phyloP scores from a whole-genome alignment of 768 basidiomycete species.

The Cantharellus anzutake region DNA sequence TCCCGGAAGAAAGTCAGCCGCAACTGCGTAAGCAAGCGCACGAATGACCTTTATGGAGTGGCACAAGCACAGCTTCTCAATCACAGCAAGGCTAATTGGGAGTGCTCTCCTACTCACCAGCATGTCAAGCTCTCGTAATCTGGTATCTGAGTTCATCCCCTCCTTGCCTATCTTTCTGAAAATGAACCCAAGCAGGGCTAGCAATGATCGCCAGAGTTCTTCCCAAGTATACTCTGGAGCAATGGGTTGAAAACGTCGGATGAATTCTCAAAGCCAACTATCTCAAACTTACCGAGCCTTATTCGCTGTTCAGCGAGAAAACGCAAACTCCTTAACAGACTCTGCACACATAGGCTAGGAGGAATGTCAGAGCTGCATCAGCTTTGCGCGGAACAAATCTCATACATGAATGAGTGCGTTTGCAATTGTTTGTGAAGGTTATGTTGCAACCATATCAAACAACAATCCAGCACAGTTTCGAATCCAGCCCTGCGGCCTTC shows the following conservation, averaged over 20 bases:
- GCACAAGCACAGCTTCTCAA: not conserved
- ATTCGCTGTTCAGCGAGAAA: conserved; percentile 32
- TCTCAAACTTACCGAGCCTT: conserved; percentile 30
- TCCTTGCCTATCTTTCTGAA: conserved; percentile 21
- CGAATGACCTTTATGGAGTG: conserved; percentile 24
- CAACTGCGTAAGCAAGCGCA: conserved; percentile 34
- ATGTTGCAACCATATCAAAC: conserved; percentile 49
- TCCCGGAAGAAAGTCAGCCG: conserved; percentile 37
- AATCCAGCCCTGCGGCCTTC: conserved; percentile 25
- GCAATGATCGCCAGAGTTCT: conserved; percentile 39
- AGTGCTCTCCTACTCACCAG: too few species aligned
- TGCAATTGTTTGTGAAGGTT: conserved; percentile 47
- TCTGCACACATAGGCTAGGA: conserved; percentile 33
- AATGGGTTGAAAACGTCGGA: not conserved
- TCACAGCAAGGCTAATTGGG: not conserved
- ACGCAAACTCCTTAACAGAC: conserved; percentile 37
- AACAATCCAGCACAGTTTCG: conserved; percentile 47
- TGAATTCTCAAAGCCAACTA: not conserved
- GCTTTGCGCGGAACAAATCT: not conserved
- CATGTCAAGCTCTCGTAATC: too few species aligned
- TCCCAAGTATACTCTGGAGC: conserved; percentile 43
- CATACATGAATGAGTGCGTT: conserved; percentile 36
- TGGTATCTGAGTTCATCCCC: too few species aligned
- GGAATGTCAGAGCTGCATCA: not conserved
- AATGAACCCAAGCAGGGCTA: conserved; percentile 37